Evolutionary conservation across 345 rosid genomes (phyloP).

Genomic region (Erysimum cheiranthoides): DNA sequence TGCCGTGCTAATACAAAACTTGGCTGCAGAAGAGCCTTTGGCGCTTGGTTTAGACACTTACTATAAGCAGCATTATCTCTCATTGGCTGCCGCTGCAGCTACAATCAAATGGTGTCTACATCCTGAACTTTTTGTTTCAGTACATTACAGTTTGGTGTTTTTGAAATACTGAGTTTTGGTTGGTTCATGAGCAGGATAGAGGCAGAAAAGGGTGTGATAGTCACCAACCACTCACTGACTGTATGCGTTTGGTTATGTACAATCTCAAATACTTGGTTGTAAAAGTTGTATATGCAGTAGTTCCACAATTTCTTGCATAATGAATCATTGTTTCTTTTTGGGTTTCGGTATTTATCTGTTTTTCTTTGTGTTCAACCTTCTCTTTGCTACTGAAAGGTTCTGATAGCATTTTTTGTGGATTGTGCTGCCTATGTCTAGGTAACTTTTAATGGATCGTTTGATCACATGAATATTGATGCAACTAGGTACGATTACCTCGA

Average conservation of each 20-base stretch:
- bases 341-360: slow-evolving; percentile 11
- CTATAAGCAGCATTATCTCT: slow-evolving; percentile 96
- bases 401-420: slow-evolving; percentile 17
- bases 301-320: background rate
- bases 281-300: slow-evolving; percentile 15
- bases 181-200: slow-evolving; percentile 69
- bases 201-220: slow-evolving; percentile 87
- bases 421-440: slow-evolving; percentile 56
- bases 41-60: slow-evolving; percentile 91
- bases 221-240: slow-evolving; percentile 87
- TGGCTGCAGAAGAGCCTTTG: slow-evolving; percentile 88
- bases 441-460: slow-evolving; percentile 95
- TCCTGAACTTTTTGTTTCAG: slow-evolving; percentile 19
- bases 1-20: slow-evolving; percentile 73
- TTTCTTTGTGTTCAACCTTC: slow-evolving; percentile 14
- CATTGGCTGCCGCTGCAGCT: slow-evolving; percentile 93
- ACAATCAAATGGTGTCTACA: slow-evolving; percentile 77
- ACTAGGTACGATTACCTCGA: slow-evolving; percentile 64
- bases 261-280: background rate
- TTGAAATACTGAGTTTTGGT: slow-evolving; percentile 34
- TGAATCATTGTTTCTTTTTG: background rate
- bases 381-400: slow-evolving; percentile 21
- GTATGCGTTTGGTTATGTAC: slow-evolving; percentile 53
- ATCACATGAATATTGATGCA: slow-evolving; percentile 95
- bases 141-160: slow-evolving; percentile 23